phyloP scores from a whole-genome alignment of 148 eudicot genomes.

The Diospyros kaki region DNA sequence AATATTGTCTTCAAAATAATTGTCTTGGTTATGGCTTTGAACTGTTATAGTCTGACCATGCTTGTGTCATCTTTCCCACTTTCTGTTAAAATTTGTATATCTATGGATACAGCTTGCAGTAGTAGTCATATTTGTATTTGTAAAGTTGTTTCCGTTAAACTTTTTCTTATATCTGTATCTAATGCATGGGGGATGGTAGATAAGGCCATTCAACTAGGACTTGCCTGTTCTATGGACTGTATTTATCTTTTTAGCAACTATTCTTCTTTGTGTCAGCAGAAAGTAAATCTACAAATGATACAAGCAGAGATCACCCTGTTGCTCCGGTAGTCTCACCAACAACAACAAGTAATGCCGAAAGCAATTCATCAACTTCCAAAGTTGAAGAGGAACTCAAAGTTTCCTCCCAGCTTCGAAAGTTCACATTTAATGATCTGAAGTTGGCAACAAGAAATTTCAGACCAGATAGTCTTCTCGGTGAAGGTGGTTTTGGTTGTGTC shows the following conservation, averaged over 20 bases:
- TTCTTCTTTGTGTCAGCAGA: slow-evolving; percentile 35
- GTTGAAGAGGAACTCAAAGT: slow-evolving; percentile 72
- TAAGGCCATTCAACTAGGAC: neutral
- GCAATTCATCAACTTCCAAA: slow-evolving; percentile 68
- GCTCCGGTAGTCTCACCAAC: slow-evolving; percentile 50
- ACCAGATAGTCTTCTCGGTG: slow-evolving; percentile 73
- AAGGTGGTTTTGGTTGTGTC: slow-evolving; percentile 79
- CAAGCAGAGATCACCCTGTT: slow-evolving; percentile 51
- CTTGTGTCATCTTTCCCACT: neutral
- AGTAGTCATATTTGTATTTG: neutral
- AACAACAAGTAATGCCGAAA: slow-evolving; percentile 70
- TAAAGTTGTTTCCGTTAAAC: neutral
- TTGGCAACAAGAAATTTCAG: slow-evolving; percentile 69
- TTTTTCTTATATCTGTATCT: neutral
- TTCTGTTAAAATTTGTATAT: neutral
- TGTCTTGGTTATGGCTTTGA: too few species aligned
- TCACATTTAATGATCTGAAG: slow-evolving; percentile 62
- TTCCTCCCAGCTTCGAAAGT: slow-evolving; percentile 62
- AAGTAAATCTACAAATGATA: slow-evolving; percentile 48
- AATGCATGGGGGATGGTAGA: neutral
- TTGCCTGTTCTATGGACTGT: neutral
- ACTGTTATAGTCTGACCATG: neutral
- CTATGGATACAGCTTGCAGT: too few species aligned
- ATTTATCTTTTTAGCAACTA: neutral
- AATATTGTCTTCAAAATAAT: too few species aligned